Evolutionary conservation across 2,329 filamentous ascomycete genomes (phyloP), one percentile per base, ranked within the genome.

Genomic region (Trichoderma simmonsii): DNA sequence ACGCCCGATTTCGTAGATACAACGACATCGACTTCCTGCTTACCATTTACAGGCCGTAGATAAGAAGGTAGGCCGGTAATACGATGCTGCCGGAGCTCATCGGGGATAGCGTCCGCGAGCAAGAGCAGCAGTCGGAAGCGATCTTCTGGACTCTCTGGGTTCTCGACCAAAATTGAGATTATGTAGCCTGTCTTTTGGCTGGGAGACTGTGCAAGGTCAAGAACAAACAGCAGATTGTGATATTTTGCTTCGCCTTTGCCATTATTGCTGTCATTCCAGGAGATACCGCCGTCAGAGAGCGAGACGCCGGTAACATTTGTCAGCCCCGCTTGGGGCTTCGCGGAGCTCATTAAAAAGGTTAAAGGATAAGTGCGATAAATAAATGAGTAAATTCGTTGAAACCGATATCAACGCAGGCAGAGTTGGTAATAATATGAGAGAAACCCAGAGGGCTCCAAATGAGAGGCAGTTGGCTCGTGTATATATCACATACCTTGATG

Each of bases 1-100:
- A 86, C 87, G 15, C 92, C 92, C 0, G 92, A 93, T 24, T 84
- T 83, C 0, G 87, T 90, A 1, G 92, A 94, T 21, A 94, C 85
- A 26, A 95, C 79, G 21, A 94, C 83, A 75, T 93, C 86, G n/a
- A 91, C 79, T 14, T 80, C 65, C 39, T 64, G 68, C 18, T 76
- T 78, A n/a, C 70, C 71, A 14, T 71, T 56, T 4, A 61, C 72
- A 14, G 75, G 72, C 36, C 71, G 73, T 3, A 84, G 78, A 72
- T 87, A 80, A 2, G 75, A 62, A 0, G 87, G 87, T 7, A 84
- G 72, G 4, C 75, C 75, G 4, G 72, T 66, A 15, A 86, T 74
- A 28, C 84, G 74, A 71, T 83, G 57, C 11, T 24, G 81, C 6
- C 76, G 76, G 3, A 85, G 77, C 2, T 78, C 74, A 18, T 81